These are phyloP conservation scores for Xylaria curta DNA, from an alignment of 495 filamentous ascomycete species.

Conservation along the genomic window DNA sequence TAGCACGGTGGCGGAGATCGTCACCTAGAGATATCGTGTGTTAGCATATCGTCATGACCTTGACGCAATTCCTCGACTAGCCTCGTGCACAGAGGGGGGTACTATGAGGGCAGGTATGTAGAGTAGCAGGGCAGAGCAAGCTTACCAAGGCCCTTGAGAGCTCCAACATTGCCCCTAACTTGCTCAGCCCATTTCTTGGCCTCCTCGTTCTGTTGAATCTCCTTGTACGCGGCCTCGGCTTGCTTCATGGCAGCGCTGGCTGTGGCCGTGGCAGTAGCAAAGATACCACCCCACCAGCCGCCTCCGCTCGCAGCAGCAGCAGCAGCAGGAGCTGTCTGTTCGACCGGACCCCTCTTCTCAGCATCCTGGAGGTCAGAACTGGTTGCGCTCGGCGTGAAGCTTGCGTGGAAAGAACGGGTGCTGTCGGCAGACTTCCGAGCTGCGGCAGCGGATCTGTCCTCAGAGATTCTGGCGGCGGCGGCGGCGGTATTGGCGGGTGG, in stretches of 20 bases:
- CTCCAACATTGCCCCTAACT: slow-evolving; percentile 88
- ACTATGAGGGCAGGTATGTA: neutral
- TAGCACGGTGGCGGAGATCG: slow-evolving; percentile 84
- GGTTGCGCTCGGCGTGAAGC: slow-evolving; percentile 59
- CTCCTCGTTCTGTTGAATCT: slow-evolving; percentile 95
- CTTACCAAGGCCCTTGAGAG: slow-evolving; percentile 79
- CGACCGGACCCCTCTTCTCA: slow-evolving; percentile 54
- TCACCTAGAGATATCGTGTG: slow-evolving; percentile 64
- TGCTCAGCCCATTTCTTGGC: slow-evolving; percentile 95
- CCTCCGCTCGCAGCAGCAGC: slow-evolving; percentile 57
- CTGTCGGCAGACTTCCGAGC: slow-evolving; percentile 78
- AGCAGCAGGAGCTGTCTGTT: slow-evolving; percentile 47
- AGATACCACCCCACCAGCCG: slow-evolving; percentile 92
- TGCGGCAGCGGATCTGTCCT: slow-evolving; percentile 43
- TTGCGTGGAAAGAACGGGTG: slow-evolving; percentile 67
- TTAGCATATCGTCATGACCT: slow-evolving; percentile 25
- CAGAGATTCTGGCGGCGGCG: slow-evolving; percentile 66
- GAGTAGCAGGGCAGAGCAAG: slow-evolving; percentile 16
- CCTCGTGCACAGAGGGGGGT: neutral
- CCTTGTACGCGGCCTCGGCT: slow-evolving; percentile 90
- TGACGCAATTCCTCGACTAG: neutral
- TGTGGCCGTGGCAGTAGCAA: slow-evolving; percentile 66
- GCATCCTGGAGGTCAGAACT: slow-evolving; percentile 58
- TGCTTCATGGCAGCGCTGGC: slow-evolving; percentile 88
- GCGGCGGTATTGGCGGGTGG: slow-evolving; percentile 48